These are phyloP conservation scores for Oxytropis ochrocephala DNA, from an alignment of 306 rosid genomes.

Conservation along the genomic window DNA sequence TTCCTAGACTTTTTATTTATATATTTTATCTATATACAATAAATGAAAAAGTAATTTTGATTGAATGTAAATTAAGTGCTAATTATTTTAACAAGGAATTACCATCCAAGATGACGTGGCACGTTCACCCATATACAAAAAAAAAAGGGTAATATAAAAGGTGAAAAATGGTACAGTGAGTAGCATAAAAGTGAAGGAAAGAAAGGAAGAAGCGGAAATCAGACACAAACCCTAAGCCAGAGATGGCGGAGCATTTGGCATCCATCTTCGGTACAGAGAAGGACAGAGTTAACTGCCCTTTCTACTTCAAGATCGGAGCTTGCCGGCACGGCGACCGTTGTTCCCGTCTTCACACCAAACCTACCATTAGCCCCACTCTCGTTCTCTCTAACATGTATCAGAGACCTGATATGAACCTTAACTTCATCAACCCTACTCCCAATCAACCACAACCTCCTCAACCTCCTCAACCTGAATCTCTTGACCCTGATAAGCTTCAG, in stretches of 20 bases:
- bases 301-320: slow-evolving; percentile 99
- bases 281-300: slow-evolving; percentile 94
- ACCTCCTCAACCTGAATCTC: slow-evolving; percentile 38
- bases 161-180: background rate
- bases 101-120: background rate
- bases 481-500: slow-evolving; percentile 88
- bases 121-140: background rate
- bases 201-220: background rate
- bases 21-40: no score
- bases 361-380: slow-evolving; percentile 90
- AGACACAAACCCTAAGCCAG: slow-evolving; percentile 7
- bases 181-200: background rate
- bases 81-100: no score
- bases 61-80: no score
- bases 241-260: slow-evolving; percentile 93
- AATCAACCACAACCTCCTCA: slow-evolving; percentile 30
- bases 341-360: slow-evolving; percentile 92
- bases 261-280: slow-evolving; percentile 98
- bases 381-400: slow-evolving; percentile 98
- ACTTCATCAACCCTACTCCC: slow-evolving; percentile 26
- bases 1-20: no score
- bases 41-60: no score
- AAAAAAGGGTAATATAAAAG: background rate
- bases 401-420: slow-evolving; percentile 52
- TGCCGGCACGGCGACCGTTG: slow-evolving; percentile 98